Percentiles rank a stretch among this genome's conserved stretches.
phyloP scores from a whole-genome alignment of 768 basidiomycete genomes.

The Phlebiopsis flavidoalba region DNA sequence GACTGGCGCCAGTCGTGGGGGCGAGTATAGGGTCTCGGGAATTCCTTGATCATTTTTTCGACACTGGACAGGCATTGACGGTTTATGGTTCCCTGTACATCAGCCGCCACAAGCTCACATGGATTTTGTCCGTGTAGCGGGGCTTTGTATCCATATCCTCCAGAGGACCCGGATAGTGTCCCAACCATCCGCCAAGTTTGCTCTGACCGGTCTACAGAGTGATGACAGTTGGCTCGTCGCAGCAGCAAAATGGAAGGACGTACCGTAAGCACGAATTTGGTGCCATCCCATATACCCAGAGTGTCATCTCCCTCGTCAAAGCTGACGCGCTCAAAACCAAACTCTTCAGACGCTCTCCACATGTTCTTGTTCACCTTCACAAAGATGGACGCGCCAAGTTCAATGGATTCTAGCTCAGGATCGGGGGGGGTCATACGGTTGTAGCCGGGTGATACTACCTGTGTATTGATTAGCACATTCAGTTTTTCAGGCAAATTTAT shows the following conservation, averaged over 20 bases:
- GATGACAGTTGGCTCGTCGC: not conserved
- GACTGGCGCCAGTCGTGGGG: conserved; percentile 38
- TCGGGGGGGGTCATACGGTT: conserved; percentile 71
- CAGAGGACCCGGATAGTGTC: conserved; percentile 68
- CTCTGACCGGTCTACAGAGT: conserved; percentile 26
- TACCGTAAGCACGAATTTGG: conserved; percentile 61
- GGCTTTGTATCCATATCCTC: conserved; percentile 68
- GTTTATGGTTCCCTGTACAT: not conserved
- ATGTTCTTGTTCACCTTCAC: conserved; percentile 69
- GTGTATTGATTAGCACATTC: conserved; percentile 23
- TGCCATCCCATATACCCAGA: conserved; percentile 82
- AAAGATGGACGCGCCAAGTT: conserved; percentile 88
- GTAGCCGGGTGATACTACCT: conserved; percentile 79
- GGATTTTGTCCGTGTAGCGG: conserved; percentile 50
- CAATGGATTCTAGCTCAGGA: conserved; percentile 54
- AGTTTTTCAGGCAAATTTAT: not conserved
- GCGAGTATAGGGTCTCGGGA: conserved; percentile 52
- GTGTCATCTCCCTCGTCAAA: conserved; percentile 43
- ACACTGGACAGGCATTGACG: conserved; percentile 42
- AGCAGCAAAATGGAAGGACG: conserved; percentile 14
- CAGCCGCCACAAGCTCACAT: conserved; percentile 30
- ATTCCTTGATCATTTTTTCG: conserved; percentile 43
- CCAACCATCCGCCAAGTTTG: conserved; percentile 50
- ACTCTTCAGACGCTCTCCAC: conserved; percentile 73
- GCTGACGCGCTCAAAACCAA: conserved; percentile 55